Conservation (phyloP, 2,329 filamentous ascomycete genomes). For the Colletotrichum cuscutae region DNA sequence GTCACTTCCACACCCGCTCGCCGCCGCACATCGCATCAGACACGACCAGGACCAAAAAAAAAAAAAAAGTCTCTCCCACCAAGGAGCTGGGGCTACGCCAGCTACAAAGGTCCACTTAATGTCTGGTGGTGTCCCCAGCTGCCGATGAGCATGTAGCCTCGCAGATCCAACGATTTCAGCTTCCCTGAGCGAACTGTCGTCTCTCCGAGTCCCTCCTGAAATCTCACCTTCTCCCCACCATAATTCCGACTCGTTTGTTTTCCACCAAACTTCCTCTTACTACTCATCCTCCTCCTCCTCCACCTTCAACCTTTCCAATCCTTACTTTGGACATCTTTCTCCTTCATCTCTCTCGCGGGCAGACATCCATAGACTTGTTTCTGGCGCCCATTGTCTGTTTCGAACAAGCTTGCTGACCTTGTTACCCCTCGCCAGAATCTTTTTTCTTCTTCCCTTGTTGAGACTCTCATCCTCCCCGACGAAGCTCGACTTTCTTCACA, state of each 20-base stretch:
- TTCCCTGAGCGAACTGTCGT: conserved; percentile 35
- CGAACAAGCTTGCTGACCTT: conserved; percentile 35
- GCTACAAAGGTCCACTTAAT: conserved; percentile 36
- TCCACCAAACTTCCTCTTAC: conserved; percentile 31
- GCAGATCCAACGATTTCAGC: conserved; percentile 38
- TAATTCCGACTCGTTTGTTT: conserved; percentile 33
- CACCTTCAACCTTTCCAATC: conserved; percentile 22
- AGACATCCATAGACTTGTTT: conserved; percentile 28
- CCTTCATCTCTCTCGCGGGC: conserved; percentile 9
- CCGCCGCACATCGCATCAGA: not conserved
- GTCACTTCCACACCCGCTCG: conserved; percentile 23
- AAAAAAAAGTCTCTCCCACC: conserved; percentile 1
- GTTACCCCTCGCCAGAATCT: conserved; percentile 34
- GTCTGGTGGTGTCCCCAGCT: conserved; percentile 39
- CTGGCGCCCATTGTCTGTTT: conserved; percentile 35
- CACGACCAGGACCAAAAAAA: not conserved
- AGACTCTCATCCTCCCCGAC: conserved; percentile 25
- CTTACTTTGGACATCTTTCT: conserved; percentile 25
- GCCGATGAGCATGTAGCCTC: conserved; percentile 36
- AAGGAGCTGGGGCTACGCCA: conserved; percentile 35
- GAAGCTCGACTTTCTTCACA: conserved; percentile 44
- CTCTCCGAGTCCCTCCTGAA: conserved; percentile 34
- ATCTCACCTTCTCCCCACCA: conserved; percentile 36
- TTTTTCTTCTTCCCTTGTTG: conserved; percentile 33
- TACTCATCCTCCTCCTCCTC: conserved; percentile 30